These are phyloP conservation scores for Cladophialophora exuberans DNA, from an alignment of 2,329 filamentous ascomycete species.

Conservation along the genomic window DNA sequence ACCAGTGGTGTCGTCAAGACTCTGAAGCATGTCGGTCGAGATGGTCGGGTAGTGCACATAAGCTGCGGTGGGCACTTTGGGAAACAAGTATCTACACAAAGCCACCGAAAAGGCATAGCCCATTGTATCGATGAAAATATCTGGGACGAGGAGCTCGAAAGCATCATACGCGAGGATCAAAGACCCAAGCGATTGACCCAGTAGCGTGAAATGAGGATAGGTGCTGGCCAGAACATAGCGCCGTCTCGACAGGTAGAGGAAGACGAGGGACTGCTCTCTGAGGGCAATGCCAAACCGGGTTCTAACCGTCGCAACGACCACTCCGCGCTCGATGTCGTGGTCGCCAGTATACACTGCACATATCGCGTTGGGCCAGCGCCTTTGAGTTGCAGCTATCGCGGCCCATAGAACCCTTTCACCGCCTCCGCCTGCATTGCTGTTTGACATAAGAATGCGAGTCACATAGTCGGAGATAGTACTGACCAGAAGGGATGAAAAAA, in stretches of 20 bases:
- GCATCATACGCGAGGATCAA: constrained; percentile 87
- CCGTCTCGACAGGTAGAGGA: constrained; percentile 88
- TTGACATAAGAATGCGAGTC: constrained; percentile 12
- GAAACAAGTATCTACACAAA: constrained; percentile 81
- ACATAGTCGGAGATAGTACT: constrained; percentile 34
- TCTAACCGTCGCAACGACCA: constrained; percentile 77
- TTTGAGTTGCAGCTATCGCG: constrained; percentile 87
- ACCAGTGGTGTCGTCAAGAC: constrained; percentile 69
- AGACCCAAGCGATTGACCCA: constrained; percentile 92
- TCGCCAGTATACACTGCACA: constrained; percentile 96
- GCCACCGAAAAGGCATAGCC: constrained; percentile 92
- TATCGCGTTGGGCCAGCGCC: constrained; percentile 82
- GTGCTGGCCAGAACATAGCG: constrained; percentile 83
- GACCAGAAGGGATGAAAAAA: constrained; percentile 99
- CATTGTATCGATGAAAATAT: constrained; percentile 97
- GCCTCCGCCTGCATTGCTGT: constrained; percentile 89
- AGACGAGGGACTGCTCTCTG: constrained; percentile 77
- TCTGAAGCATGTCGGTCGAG: constrained; percentile 93
- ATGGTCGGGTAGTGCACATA: constrained; percentile 99
- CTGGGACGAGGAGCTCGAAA: constrained; percentile 86
- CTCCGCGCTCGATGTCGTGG: constrained; percentile 79
- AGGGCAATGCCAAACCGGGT: constrained; percentile 91
- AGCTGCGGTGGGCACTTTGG: constrained; percentile 77
- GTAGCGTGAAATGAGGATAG: constrained; percentile 88
- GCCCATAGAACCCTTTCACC: constrained; percentile 97